Percentiles rank a stretch among this genome's conserved stretches.
Conservation (phyloP, 257 asterid genomes). For the Solanum lignicaule region DNA sequence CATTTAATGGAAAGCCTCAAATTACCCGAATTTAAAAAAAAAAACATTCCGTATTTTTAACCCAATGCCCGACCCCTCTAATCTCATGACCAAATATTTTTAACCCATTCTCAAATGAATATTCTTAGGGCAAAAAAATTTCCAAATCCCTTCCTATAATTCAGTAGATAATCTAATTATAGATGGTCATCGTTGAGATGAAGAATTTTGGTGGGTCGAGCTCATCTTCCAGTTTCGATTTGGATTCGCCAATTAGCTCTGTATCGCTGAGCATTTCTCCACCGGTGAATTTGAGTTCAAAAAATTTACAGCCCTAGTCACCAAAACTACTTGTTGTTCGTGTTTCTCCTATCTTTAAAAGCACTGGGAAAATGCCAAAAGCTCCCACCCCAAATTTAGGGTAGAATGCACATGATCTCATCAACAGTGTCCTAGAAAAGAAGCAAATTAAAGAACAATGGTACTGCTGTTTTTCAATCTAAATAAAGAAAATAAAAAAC, state of each 20-base stretch:
- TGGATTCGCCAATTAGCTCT: slow-evolving; percentile 70
- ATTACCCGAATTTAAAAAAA: too few species aligned
- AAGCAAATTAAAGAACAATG: slow-evolving; percentile 4
- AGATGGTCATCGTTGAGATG: slow-evolving; percentile 24
- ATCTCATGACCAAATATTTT: too few species aligned
- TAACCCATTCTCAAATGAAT: too few species aligned
- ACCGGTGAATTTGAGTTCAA: slow-evolving; percentile 53
- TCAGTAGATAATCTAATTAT: too few species aligned
- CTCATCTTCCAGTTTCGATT: slow-evolving; percentile 58
- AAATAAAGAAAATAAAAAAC: not conserved
- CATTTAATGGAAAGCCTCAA: too few species aligned
- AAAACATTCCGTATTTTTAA: too few species aligned
- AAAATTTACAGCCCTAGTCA: slow-evolving; percentile 34
- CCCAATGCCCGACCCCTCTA: too few species aligned
- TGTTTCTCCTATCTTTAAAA: slow-evolving; percentile 29
- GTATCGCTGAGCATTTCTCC: slow-evolving; percentile 67
- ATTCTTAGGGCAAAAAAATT: too few species aligned
- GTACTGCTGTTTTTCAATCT: not conserved
- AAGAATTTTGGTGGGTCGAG: slow-evolving; percentile 36
- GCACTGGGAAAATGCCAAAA: slow-evolving; percentile 69
- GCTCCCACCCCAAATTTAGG: slow-evolving; percentile 69
- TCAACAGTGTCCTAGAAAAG: slow-evolving; percentile 39
- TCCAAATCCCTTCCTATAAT: too few species aligned
- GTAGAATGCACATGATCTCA: slow-evolving; percentile 77
- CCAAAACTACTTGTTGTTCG: slow-evolving; percentile 72